A percentile compares a stretch with the other conserved stretches of the same genome.
Conservation (phyloP, 345 rosid species). For the Lepidium sativum region DNA sequence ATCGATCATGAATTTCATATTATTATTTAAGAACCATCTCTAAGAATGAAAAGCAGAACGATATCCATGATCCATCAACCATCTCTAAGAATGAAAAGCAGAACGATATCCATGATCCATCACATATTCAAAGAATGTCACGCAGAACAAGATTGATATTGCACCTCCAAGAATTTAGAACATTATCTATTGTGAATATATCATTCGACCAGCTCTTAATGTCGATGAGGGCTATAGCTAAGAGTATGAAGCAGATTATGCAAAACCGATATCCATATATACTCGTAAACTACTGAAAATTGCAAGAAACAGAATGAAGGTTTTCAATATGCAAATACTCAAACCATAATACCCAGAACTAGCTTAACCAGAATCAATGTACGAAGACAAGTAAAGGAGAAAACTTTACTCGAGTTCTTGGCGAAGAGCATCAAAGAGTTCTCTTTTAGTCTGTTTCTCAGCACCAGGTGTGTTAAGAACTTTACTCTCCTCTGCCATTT, state of each 20-base stretch:
- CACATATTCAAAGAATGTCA: not conserved
- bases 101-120: no score
- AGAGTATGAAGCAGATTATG: not conserved
- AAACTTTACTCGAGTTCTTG: constrained; percentile 76
- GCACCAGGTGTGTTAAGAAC: constrained; percentile 85
- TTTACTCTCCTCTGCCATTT: constrained; percentile 85
- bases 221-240: not conserved
- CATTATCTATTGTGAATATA: not conserved
- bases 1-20: no score
- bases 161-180: not conserved
- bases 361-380: not conserved
- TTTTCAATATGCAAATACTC: not conserved
- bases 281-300: not conserved
- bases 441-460: constrained; percentile 85
- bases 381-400: not conserved
- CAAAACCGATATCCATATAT: not conserved
- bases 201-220: not conserved
- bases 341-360: not conserved
- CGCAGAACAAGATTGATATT: not conserved
- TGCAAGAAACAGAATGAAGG: not conserved
- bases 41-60: no score
- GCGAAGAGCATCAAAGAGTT: constrained; percentile 77
- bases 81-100: no score
- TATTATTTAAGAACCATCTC: no score
- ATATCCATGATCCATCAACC: no score